Evolutionary conservation across 805 yeast genomes (phyloP), one percentile per base, ranked within the genome.

Genomic region (Kockiozyma suomiensis): DNA sequence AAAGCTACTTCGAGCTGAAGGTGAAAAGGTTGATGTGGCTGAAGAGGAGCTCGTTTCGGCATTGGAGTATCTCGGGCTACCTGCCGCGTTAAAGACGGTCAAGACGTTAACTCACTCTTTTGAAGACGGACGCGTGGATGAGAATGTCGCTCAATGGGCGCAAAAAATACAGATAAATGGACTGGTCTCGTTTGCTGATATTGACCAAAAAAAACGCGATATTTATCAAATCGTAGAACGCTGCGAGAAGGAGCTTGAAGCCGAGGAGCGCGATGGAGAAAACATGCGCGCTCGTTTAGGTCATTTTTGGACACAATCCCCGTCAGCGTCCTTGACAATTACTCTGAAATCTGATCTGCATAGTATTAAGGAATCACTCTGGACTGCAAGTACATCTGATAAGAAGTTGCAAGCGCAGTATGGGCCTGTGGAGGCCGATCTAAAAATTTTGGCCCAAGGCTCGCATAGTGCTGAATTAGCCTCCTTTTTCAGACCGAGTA

Each of bases 21-120:
- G 85, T 47, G 97, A 92, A 61, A 80, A 80, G 61, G 81, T 84
- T 23, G 92, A 88, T 58, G 81, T 91, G 8, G 87, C 96, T 0
- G 84, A 90, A 68, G 88, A 89, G 72, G 94, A 92, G 70, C 79
- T 87, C 50, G 73, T 79, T 1, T 88, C 97, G 0, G 89, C 89
- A 8, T 78, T 91, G 59, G 98, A 91, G 68, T 90, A 82, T 67
- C 80, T 90, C 65, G 86, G 86, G 58, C 76, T 93, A 56, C 97
- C 97, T 1, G 79, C 78, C 46, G 81, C 88, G 1, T 73, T 89
- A 37, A 79, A 76, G 15, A 84, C 81, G 23, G 70, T 89, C 43
- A 83, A 82, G 62, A 66, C 66, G 50, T 47, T 58, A 8, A 28
- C 54, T 4, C 59, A 57, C 33, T 37, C 59, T 1, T 40, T 47